A percentile compares a stretch with the other conserved stretches of the same genome.
These are phyloP conservation scores for Garcia nutans DNA, from an alignment of 345 rosid genomes.

Conservation along the genomic window DNA sequence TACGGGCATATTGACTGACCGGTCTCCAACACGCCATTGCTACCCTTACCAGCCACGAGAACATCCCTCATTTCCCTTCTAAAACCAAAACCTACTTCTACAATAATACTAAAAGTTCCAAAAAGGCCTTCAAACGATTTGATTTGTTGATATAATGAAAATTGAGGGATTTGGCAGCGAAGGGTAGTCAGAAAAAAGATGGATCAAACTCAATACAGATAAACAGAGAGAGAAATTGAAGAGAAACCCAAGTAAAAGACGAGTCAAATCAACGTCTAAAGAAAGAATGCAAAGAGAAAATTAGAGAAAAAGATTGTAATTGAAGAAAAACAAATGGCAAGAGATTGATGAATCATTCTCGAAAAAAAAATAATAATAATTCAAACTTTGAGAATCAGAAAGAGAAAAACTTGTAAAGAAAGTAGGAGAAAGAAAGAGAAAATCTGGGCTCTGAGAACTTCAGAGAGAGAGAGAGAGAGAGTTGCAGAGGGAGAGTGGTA, in stretches of 20 bases:
- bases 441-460: conserved; percentile 1
- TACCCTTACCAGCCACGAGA: conserved; percentile 69
- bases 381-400: not conserved
- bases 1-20: conserved; percentile 68
- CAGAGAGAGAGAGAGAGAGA: not conserved
- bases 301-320: not conserved
- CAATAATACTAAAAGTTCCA: not conserved
- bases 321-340: not conserved
- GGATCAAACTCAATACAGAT: conserved; percentile 8
- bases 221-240: not conserved
- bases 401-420: not conserved
- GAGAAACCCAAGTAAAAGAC: not conserved
- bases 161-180: not conserved
- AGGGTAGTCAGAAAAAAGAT: not conserved
- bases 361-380: not conserved
- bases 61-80: conserved; percentile 90
- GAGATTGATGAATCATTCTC: conserved; percentile 11
- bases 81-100: conserved; percentile 20
- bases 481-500: not conserved
- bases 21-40: conserved; percentile 78
- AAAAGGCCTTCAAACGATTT: not conserved
- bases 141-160: not conserved
- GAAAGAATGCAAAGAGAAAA: not conserved
- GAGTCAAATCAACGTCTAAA: conserved; percentile 2
- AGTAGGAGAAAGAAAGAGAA: not conserved